Evolutionary conservation across 2,329 filamentous ascomycete genomes (phyloP).

Genomic region (Calonectria hawksworthii): DNA sequence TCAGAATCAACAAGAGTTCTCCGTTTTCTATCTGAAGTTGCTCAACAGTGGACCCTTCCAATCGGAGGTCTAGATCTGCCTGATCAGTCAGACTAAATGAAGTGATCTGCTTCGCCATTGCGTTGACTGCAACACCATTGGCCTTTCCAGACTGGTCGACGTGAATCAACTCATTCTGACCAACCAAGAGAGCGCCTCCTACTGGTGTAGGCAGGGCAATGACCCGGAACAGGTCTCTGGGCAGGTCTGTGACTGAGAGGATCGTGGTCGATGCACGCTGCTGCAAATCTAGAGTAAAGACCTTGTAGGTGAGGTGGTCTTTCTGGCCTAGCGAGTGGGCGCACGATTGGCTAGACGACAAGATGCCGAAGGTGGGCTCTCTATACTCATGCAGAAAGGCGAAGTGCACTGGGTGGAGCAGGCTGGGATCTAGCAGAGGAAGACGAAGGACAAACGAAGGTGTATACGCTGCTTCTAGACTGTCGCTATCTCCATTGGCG

Average conservation of each 20-base stretch:
- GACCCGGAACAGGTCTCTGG: constrained; percentile 88
- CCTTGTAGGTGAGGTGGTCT: constrained; percentile 90
- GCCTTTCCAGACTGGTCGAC: constrained; percentile 96
- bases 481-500: constrained; percentile 53
- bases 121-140: constrained; percentile 92
- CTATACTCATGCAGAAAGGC: constrained; percentile 97
- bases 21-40: constrained; percentile 81
- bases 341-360: constrained; percentile 81
- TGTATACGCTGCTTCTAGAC: constrained; percentile 78
- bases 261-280: constrained; percentile 95
- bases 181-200: constrained; percentile 88
- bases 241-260: constrained; percentile 86
- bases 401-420: constrained; percentile 91
- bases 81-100: constrained; percentile 90
- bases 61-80: constrained; percentile 80
- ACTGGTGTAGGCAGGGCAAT: constrained; percentile 87
- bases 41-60: constrained; percentile 87
- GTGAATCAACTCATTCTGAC: constrained; percentile 92
- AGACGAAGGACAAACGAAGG: constrained; percentile 94
- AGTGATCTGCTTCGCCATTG: constrained; percentile 86
- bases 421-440: constrained; percentile 86
- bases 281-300: constrained; percentile 94
- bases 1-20: constrained; percentile 87
- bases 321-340: constrained; percentile 86
- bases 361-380: constrained; percentile 95